phyloP scores from a whole-genome alignment of 2,329 filamentous ascomycete species.

The Davidsoniella virescens region DNA sequence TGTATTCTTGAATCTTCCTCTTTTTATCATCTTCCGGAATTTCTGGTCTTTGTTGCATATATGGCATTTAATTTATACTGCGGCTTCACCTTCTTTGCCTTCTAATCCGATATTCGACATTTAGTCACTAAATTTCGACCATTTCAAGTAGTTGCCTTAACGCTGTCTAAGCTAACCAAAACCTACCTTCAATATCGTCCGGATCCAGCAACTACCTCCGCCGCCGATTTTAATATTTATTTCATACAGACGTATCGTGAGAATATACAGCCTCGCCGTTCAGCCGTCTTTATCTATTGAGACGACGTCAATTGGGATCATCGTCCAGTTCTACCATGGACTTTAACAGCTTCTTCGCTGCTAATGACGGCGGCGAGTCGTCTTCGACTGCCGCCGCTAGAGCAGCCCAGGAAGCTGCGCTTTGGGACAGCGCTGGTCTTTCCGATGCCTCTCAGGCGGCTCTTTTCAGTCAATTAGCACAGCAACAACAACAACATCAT shows the following conservation, averaged over 20 bases:
- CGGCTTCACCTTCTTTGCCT: too few relatives aligned
- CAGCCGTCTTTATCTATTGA: not conserved
- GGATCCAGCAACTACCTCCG: not conserved
- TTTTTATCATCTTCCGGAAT: too few relatives aligned
- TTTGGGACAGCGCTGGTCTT: slow-evolving; percentile 1
- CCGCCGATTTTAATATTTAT: not conserved
- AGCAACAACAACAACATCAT: slow-evolving; percentile 11
- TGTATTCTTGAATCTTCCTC: not conserved
- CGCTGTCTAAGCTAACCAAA: too few relatives aligned
- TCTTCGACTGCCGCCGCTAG: slow-evolving; percentile 3
- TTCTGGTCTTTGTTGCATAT: too few relatives aligned
- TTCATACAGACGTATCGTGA: not conserved
- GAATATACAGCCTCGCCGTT: not conserved
- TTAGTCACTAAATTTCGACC: too few relatives aligned
- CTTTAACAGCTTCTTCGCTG: slow-evolving; percentile 11
- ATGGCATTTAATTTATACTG: too few relatives aligned
- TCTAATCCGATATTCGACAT: too few relatives aligned
- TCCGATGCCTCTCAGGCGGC: slow-evolving; percentile 4
- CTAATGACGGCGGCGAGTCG: slow-evolving; percentile 4
- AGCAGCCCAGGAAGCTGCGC: slow-evolving; percentile 10
- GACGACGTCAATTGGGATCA: not conserved
- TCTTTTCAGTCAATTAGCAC: slow-evolving; percentile 1
- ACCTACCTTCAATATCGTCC: too few relatives aligned
- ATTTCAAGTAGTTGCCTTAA: too few relatives aligned
- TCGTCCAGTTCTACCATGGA: slow-evolving; percentile 4